These are phyloP conservation scores for Quillaja saponaria DNA, from an alignment of 306 rosid genomes.

Conservation along the genomic window DNA sequence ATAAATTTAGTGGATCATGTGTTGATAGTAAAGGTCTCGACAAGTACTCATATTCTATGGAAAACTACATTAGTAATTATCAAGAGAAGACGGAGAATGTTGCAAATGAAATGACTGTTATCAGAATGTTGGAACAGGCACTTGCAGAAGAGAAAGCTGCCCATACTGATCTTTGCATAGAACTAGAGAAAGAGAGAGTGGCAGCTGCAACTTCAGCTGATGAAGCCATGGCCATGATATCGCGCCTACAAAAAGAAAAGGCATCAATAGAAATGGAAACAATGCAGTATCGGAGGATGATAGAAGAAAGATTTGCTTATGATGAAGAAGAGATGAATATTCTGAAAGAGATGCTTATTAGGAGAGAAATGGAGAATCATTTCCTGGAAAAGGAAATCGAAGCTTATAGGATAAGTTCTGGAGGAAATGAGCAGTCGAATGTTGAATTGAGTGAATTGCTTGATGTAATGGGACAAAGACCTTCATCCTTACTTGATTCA, in stretches of 20 bases:
- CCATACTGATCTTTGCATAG: conserved; percentile 63
- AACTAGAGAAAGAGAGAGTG: conserved; percentile 95
- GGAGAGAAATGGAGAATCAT: conserved; percentile 76
- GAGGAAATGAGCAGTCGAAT: conserved; percentile 40
- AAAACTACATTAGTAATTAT: conserved; percentile 17
- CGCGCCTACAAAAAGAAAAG: conserved; percentile 78
- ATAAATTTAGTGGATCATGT: conserved; percentile 48
- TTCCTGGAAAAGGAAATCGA: conserved; percentile 74
- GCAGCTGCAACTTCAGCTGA: conserved; percentile 92
- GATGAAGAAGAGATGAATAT: conserved; percentile 87
- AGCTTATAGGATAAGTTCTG: conserved; percentile 51
- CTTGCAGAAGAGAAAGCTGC: conserved; percentile 69
- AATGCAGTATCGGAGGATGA: conserved; percentile 68
- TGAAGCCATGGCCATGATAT: conserved; percentile 96
- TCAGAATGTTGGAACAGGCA: conserved; percentile 57
- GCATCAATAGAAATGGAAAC: conserved; percentile 72
- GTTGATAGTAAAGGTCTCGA: conserved; percentile 40
- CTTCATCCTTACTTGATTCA: conserved; percentile 35
- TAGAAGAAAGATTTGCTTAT: conserved; percentile 73
- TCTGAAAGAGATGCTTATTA: conserved; percentile 79
- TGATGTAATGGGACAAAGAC: conserved; percentile 38
- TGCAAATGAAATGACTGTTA: conserved; percentile 41
- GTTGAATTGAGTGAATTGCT: conserved; percentile 32
- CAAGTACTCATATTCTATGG: conserved; percentile 37
- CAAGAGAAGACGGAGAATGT: conserved; percentile 31